Percentiles rank a stretch among this genome's conserved stretches.
These are phyloP conservation scores for Paramecium sonneborni DNA, from an alignment of 73 alveolate genomes.

Conservation along the genomic window DNA sequence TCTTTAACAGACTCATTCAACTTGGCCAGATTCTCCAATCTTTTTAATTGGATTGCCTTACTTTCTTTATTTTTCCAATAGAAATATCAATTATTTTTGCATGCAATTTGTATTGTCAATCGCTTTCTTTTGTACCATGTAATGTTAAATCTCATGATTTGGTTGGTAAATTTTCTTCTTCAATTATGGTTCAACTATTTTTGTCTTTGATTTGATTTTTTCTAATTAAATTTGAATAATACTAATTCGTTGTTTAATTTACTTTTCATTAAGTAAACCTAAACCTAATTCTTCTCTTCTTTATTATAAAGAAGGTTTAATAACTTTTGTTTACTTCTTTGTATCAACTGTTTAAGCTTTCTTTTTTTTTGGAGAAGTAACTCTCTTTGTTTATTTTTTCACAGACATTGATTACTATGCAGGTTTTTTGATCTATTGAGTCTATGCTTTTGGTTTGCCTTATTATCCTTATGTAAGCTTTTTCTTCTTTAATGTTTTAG, in stretches of 20 bases:
- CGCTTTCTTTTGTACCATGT: background rate
- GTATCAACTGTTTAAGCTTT: background rate
- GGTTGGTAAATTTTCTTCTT: background rate
- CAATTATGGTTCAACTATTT: background rate
- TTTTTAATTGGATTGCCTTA: background rate
- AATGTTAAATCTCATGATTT: background rate
- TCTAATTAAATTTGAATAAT: background rate
- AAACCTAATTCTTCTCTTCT: conserved; percentile 22
- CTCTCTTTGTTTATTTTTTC: background rate
- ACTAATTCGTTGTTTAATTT: conserved; percentile 23
- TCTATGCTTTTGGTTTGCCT: conserved; percentile 10
- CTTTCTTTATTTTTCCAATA: conserved; percentile 12
- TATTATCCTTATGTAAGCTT: background rate
- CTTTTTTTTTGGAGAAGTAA: conserved; percentile 13
- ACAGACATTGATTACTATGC: background rate
- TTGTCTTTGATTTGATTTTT: background rate
- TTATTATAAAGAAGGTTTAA: background rate
- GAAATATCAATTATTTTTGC: background rate
- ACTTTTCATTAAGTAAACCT: background rate
- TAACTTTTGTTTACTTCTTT: background rate
- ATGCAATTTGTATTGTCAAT: background rate
- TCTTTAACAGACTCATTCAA: conserved; percentile 8
- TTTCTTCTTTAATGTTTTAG: background rate
- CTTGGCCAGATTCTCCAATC: conserved; percentile 11
- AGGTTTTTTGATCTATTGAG: background rate